phyloP scores from a whole-genome alignment of 108 stramenopile genomes.

The Stephanodiscus triporus region DNA sequence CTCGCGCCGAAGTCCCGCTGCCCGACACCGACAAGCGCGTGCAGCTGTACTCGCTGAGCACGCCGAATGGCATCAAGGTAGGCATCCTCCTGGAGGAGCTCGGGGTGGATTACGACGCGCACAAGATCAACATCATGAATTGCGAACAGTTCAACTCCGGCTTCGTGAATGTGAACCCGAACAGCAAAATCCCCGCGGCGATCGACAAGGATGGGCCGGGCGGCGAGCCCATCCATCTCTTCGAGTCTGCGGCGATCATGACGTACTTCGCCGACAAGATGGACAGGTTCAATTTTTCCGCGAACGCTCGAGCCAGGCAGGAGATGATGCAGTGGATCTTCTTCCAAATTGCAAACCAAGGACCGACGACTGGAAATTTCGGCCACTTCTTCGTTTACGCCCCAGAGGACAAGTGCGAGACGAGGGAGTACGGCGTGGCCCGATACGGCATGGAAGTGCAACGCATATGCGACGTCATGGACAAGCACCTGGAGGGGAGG shows the following conservation, averaged over 20 bases:
- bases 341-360: conserved; percentile 84
- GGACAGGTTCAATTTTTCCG: conserved; percentile 37
- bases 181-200: conserved; percentile 90
- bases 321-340: conserved; percentile 84
- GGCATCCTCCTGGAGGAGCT: conserved; percentile 86
- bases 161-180: conserved; percentile 87
- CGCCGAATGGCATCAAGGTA: conserved; percentile 90
- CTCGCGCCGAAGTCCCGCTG: conserved; percentile 61
- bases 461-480: conserved; percentile 81
- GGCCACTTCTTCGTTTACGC: conserved; percentile 84
- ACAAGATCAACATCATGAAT: conserved; percentile 63
- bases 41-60: conserved; percentile 85
- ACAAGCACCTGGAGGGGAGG: conserved; percentile 57
- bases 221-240: conserved; percentile 63
- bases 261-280: conserved; percentile 80
- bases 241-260: conserved; percentile 83
- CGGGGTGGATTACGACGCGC: conserved; percentile 82
- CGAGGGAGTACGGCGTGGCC: conserved; percentile 72
- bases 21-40: conserved; percentile 67
- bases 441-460: conserved; percentile 88
- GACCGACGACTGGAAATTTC: conserved; percentile 60
- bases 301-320: conserved; percentile 56
- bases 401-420: conserved; percentile 49
- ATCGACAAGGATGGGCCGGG: conserved; percentile 45
- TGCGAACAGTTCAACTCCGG: conserved; percentile 80